Evolutionary conservation across 371 early-diverging fungal genomes (phyloP), one percentile per base, ranked within the genome.

Genomic region (Rhizopus stolonifer): DNA sequence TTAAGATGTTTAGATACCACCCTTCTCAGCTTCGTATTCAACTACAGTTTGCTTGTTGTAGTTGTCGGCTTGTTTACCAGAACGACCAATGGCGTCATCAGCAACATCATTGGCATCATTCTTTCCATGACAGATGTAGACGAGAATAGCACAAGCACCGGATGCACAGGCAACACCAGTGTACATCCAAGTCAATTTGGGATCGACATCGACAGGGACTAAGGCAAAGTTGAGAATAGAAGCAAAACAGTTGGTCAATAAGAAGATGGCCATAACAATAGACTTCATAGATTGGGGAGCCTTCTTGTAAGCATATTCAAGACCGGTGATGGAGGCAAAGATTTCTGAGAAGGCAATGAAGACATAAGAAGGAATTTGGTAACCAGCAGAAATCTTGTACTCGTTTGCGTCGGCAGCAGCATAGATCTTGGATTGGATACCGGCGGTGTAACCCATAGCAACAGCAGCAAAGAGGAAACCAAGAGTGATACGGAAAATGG

Each of bases 271-370:
- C 77, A 85, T 85, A 38, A 89, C 84, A 13, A 88, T 74, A 2
- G 90, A 88, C 76, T 89, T 90, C 77, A 90, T 83, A 47, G 77
- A 75, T 4, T 69, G 72, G 4, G 89, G 82, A 4, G 91, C 89
- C 62, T 84, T 82, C 60, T 80, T 85, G 82, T 81, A 90, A 9
- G 91, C 91, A 58, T 82, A 88, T 70, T 90, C 91, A 19, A 87
- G 74, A 52, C 89, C 91, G 4, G 89, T 89, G 43, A 85, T 80
- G 19, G 86, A 86, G 0, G 87, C 77, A 55, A 90, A 87, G 32
- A 87, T 81, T 74, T 86, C 87, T 29, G 86, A 83, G 46, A 85
- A 72, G 26, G 82, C 88, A 36, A 87, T 71, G 15, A 84, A 60
- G 33, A 83, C 67, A 44, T 85, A 90, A 11, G 86, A 79, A 14